Percentiles rank a stretch among this genome's conserved stretches.
Evolutionary conservation across 2,329 filamentous ascomycete species (phyloP).

Genomic region (Aureobasidium namibiae): DNA sequence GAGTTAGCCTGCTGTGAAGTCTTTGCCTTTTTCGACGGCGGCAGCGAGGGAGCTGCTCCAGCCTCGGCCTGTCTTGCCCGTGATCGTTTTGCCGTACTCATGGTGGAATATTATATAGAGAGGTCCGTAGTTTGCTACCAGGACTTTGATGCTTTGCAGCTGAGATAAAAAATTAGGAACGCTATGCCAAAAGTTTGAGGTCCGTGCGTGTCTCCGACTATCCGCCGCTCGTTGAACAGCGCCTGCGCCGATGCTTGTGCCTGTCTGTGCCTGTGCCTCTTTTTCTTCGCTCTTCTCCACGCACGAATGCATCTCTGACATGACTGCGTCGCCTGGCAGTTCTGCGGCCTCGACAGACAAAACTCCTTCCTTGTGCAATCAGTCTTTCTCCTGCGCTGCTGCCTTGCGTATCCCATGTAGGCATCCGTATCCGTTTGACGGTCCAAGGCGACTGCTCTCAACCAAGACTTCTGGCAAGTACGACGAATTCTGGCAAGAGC

Average conservation of each 20-base stretch:
- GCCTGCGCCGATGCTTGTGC: neutral
- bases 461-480: constrained; percentile 9
- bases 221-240: neutral
- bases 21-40: constrained; percentile 26
- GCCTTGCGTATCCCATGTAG: neutral
- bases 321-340: neutral
- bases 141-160: neutral
- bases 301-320: neutral
- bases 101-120: constrained; percentile 12
- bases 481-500: neutral
- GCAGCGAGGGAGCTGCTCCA: constrained; percentile 21
- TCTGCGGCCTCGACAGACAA: neutral
- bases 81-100: constrained; percentile 29
- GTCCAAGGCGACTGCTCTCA: neutral
- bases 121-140: neutral
- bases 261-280: neutral
- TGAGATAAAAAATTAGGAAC: constrained; percentile 5
- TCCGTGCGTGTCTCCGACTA: constrained; percentile 1
- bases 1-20: constrained; percentile 25
- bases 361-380: neutral
- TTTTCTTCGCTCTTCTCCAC: neutral
- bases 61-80: constrained; percentile 22
- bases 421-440: neutral
- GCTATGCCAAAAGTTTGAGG: neutral
- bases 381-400: neutral